phyloP scores from a whole-genome alignment of 768 basidiomycete species.

The Cystobasidium tubakii region DNA sequence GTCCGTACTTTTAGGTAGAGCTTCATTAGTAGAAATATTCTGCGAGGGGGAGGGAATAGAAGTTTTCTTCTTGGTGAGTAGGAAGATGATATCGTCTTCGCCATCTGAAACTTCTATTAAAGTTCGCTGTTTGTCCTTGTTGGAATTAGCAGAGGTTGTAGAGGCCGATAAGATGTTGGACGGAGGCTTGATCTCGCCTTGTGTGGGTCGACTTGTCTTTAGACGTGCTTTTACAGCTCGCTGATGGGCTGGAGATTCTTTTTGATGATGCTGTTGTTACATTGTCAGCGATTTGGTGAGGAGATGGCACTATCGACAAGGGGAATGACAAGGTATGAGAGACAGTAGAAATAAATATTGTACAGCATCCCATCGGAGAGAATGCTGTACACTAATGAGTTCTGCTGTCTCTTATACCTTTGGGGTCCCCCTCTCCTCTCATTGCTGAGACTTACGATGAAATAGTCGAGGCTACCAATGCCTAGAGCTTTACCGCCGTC shows the following conservation, averaged over 20 bases:
- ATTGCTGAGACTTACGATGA: background rate
- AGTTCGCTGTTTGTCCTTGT: background rate
- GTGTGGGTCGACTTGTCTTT: background rate
- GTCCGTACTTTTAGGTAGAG: background rate
- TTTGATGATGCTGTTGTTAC: background rate
- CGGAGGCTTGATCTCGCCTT: background rate
- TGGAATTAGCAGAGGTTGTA: background rate
- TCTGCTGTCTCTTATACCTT: too few species aligned
- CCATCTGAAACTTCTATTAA: slow-evolving; percentile 1
- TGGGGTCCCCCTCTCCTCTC: too few species aligned
- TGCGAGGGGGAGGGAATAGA: background rate
- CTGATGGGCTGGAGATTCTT: background rate
- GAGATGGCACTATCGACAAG: too few species aligned
- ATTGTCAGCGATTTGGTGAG: too few species aligned
- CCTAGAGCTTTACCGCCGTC: background rate
- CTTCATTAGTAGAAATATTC: background rate
- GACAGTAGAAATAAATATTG: too few species aligned
- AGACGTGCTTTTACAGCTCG: background rate
- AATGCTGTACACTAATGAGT: too few species aligned
- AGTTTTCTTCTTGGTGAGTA: background rate
- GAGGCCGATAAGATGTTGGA: background rate
- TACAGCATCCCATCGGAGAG: too few species aligned
- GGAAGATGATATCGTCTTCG: background rate
- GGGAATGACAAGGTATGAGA: too few species aligned
- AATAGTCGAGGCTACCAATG: slow-evolving; percentile 4